Conservation (phyloP, 2,329 filamentous ascomycete species). For the Trichoderma harzianum region DNA sequence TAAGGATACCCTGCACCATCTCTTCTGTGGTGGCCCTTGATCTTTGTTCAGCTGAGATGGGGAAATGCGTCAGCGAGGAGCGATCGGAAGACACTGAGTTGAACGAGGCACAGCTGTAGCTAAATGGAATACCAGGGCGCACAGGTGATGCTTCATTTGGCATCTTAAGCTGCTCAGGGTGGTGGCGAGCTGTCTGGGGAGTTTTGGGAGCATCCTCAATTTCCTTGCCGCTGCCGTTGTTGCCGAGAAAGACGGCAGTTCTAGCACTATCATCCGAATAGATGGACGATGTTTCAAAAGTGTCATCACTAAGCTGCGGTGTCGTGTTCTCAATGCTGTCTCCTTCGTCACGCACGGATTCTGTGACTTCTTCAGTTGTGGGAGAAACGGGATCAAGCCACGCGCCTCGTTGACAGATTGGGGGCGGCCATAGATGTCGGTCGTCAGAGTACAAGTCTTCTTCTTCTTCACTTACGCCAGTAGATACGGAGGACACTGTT, state of each 20-base stretch:
- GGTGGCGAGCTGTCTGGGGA: conserved; percentile 1
- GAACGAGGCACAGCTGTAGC: conserved; percentile 18
- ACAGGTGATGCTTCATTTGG: not conserved
- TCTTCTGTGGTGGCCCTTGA: conserved; percentile 27
- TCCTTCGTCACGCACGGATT: not conserved
- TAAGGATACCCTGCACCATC: conserved; percentile 25
- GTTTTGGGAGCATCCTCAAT: not conserved
- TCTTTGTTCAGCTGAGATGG: conserved; percentile 25
- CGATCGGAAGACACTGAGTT: conserved; percentile 18
- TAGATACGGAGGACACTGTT: not conserved
- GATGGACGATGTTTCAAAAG: conserved; percentile 23
- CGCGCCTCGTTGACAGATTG: not conserved
- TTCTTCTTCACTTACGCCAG: not conserved
- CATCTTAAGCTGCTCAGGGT: not conserved
- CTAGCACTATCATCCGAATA: conserved; percentile 24
- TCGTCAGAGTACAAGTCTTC: conserved; percentile 11
- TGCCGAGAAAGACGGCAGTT: conserved; percentile 20
- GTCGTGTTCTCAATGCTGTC: not conserved
- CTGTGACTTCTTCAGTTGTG: not conserved
- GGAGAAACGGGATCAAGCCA: not conserved
- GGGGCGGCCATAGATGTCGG: conserved; percentile 5
- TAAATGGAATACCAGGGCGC: not conserved
- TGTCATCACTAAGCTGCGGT: conserved; percentile 8
- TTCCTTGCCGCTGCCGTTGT: not conserved
- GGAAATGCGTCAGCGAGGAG: conserved; percentile 29